Conservation (phyloP, 2,329 filamentous ascomycete genomes). For the Arthrobotrys sphaeroides region DNA sequence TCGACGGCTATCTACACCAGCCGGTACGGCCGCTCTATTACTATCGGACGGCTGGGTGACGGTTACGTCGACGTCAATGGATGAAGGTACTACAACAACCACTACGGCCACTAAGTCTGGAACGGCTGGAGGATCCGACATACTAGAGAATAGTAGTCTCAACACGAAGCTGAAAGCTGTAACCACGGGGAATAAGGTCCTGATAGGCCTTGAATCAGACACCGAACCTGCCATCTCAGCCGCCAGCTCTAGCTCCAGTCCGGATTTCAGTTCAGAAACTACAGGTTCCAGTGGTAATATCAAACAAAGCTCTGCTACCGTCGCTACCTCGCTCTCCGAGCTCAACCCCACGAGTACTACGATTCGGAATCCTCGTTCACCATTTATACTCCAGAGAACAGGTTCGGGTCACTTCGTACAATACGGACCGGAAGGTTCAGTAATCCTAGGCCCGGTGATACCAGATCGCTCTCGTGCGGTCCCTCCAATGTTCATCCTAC, state of each 20-base stretch:
- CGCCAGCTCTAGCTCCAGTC: no score
- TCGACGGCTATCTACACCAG: not conserved
- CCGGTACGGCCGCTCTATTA: not conserved
- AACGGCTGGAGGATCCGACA: not conserved
- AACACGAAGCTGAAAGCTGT: slow-evolving; percentile 8
- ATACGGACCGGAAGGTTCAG: slow-evolving; percentile 2
- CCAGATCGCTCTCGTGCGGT: not conserved
- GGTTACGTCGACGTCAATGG: not conserved
- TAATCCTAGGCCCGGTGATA: slow-evolving; percentile 14
- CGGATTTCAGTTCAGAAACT: no score
- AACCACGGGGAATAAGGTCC: not conserved
- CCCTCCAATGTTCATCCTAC: slow-evolving; percentile 13
- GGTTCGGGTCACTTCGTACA: slow-evolving; percentile 22
- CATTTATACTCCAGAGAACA: slow-evolving; percentile 18
- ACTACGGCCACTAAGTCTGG: not conserved
- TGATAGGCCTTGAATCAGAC: not conserved
- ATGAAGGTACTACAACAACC: not conserved
- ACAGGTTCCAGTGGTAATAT: no score
- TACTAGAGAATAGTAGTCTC: not conserved
- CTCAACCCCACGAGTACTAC: not conserved
- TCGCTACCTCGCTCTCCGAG: not conserved
- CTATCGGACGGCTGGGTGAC: not conserved
- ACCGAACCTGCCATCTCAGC: no score
- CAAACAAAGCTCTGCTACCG: no score
- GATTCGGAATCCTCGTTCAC: not conserved